Evolutionary conservation across 805 yeast genomes (phyloP), one percentile per base, ranked within the genome.

Genomic region (Metschnikowia corniflorae): DNA sequence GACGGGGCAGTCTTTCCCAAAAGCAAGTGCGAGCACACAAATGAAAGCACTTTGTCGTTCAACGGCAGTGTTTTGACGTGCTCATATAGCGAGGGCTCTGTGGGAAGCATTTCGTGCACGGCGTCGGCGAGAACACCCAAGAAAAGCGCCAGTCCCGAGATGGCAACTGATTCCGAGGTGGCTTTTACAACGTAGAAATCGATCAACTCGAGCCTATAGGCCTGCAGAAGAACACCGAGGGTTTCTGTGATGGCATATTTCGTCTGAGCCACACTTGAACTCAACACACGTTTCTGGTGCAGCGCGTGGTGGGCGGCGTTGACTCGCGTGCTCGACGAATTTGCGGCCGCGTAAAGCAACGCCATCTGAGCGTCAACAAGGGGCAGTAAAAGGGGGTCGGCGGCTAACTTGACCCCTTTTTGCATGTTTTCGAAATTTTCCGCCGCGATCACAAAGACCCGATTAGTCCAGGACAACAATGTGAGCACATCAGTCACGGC

Each of bases 401-500:
- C 49, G 29, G 65, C 60, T 15, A 47, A 24, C 1, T n/a, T 9
- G n/a, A n/a, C 17, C 22, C 22, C 22, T 20, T 20, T n/a, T n/a
- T n/a, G n/a, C n/a, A n/a, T n/a, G 12, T 21, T 21, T 3, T 21
- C 24, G 9, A 10, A 10, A 5, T 10, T 21, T 21, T 21, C 24
- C n/a, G 7, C 10, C 10, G 23, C 23, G 48, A 5, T 13, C 8
- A 13, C 13, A 31, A 32, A 14, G 53, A 38, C 7, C 50, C 31
- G 55, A 54, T 70, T 66, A 30, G 68, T 58, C 88, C 89, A 83
- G 13, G 68, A 66, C 26, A 83, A 60, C 17, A 83, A 57, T 19
- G 80, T 70, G 44, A 78, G 54, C 42, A 79, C 63, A 55, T 78
- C 86, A 2, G 75, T 63, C 5, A 72, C 54, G 1, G 91, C 83